Conservation (phyloP, 2,329 filamentous ascomycete species). For the Pyrenophora graminea region DNA sequence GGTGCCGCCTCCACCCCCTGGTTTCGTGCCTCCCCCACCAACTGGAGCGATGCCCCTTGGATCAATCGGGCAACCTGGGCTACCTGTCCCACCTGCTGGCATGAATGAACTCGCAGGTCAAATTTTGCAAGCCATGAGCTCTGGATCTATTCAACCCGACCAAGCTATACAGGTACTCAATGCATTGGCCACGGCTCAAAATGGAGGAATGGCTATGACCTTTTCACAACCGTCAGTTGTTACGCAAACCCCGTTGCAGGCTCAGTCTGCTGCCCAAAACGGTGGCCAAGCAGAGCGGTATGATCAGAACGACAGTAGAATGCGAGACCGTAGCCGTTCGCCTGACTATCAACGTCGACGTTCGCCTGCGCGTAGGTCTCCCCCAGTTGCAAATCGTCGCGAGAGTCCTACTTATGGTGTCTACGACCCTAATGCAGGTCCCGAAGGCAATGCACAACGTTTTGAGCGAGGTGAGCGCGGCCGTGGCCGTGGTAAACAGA, state of each 20-base stretch:
- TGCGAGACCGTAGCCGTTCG: constrained; percentile 55
- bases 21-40: constrained; percentile 39
- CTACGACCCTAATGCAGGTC: constrained; percentile 65
- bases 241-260: constrained; percentile 20
- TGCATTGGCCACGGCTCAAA: constrained; percentile 33
- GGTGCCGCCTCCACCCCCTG: constrained; percentile 39
- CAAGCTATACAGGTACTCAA: constrained; percentile 42
- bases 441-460: constrained; percentile 62
- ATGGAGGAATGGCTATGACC: constrained; percentile 32
- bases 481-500: constrained; percentile 54
- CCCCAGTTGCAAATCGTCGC: constrained; percentile 61
- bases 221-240: constrained; percentile 27
- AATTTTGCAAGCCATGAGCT: constrained; percentile 41
- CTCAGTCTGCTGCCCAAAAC: constrained; percentile 24
- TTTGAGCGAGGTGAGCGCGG: constrained; percentile 60
- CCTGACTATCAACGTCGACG: constrained; percentile 69
- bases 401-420: constrained; percentile 73
- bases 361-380: constrained; percentile 60
- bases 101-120: constrained; percentile 37
- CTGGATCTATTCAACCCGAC: constrained; percentile 40
- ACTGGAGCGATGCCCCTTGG: constrained; percentile 4
- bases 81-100: constrained; percentile 31
- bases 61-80: constrained; percentile 26
- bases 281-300: constrained; percentile 30
- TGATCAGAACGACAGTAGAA: constrained; percentile 41